These are phyloP conservation scores for Cornus controversa DNA, from an alignment of 148 eudicot species.

Conservation along the genomic window DNA sequence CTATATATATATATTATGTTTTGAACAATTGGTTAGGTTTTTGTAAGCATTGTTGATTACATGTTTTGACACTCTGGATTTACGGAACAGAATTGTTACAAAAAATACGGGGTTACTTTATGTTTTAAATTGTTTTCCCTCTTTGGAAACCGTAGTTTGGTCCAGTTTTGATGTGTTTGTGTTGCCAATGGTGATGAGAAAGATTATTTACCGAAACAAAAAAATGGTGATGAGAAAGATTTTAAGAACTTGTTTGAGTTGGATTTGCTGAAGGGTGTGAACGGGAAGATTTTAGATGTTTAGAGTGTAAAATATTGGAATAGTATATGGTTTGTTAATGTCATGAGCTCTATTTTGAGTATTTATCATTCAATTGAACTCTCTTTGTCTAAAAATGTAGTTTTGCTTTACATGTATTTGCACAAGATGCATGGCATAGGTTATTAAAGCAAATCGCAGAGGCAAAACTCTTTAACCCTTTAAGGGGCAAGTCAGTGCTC, in stretches of 20 bases:
- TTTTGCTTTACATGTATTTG: background rate
- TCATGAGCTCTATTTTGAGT: background rate
- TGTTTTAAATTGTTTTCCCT: background rate
- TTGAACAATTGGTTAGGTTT: background rate
- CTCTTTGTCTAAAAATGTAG: background rate
- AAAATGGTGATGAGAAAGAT: conserved; percentile 1
- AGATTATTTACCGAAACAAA: too few relatives aligned
- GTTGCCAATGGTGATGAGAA: conserved; percentile 2
- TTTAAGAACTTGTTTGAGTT: background rate
- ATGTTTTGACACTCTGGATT: background rate
- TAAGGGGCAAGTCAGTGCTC: background rate
- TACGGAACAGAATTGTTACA: background rate
- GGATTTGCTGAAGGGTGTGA: background rate
- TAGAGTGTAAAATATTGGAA: background rate
- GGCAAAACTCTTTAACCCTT: background rate
- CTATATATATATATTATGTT: background rate
- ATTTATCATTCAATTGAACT: background rate
- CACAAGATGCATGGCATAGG: background rate
- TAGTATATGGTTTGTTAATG: background rate
- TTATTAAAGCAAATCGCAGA: background rate
- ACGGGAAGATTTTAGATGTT: background rate
- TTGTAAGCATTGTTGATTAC: background rate
- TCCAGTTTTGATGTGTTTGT: background rate
- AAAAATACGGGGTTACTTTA: background rate
- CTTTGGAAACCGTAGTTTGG: background rate